These are phyloP conservation scores for Helicostylum pulchrum DNA, from an alignment of 192 early-diverging fungal species.

Conservation along the genomic window DNA sequence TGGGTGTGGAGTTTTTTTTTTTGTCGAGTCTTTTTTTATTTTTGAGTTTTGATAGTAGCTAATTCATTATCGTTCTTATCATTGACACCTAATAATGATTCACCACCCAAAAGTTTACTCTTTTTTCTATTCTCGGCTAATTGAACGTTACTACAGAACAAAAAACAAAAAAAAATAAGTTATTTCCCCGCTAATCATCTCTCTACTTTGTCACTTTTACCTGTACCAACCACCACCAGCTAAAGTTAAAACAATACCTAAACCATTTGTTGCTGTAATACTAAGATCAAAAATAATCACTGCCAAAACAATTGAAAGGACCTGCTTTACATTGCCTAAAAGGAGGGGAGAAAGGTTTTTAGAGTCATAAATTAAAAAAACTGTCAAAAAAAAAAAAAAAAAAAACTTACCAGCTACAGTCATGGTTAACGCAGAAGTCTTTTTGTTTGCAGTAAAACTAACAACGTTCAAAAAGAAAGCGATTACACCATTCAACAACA, in stretches of 20 bases:
- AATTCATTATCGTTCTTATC: constrained; percentile 13
- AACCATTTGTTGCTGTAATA: constrained; percentile 53
- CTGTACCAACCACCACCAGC: constrained; percentile 59
- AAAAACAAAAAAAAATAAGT: neutral
- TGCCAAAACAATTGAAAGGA: constrained; percentile 60
- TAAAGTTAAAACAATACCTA: constrained; percentile 60
- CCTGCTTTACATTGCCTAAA: constrained; percentile 60
- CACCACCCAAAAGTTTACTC: constrained; percentile 8
- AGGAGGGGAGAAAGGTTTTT: neutral
- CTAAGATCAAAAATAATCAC: constrained; percentile 59
- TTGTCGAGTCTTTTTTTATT: constrained; percentile 14
- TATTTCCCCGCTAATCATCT: neutral
- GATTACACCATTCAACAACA: constrained; percentile 73
- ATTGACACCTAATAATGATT: constrained; percentile 6
- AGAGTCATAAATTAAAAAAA: too few relatives aligned
- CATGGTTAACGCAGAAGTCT: constrained; percentile 82
- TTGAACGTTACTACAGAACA: constrained; percentile 27
- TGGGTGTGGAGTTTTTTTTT: neutral
- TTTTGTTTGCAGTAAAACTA: constrained; percentile 83
- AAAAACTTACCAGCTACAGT: constrained; percentile 54
- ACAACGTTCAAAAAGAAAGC: constrained; percentile 88
- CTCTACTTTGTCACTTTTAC: constrained; percentile 24
- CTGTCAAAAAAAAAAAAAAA: too few relatives aligned
- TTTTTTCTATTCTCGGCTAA: constrained; percentile 23
- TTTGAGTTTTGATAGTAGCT: constrained; percentile 21